phyloP scores from a whole-genome alignment of 768 basidiomycete species.

The Termitomyces heimii region DNA sequence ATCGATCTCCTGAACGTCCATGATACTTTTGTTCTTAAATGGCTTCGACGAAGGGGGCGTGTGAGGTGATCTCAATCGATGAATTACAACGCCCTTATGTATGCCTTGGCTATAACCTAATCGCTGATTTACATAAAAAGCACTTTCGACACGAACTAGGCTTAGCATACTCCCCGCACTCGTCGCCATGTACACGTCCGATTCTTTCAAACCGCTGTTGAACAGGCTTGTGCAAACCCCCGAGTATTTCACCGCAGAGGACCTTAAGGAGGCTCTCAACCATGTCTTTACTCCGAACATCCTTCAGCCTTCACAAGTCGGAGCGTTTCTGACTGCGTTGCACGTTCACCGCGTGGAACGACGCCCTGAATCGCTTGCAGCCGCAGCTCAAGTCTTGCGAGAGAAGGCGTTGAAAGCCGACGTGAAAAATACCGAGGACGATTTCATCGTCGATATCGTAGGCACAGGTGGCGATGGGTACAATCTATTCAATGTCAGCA shows the following conservation, averaged over 20 bases:
- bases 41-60: neutral
- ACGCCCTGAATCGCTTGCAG: slow-evolving; percentile 69
- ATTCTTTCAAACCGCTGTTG: slow-evolving; percentile 71
- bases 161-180: neutral
- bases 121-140: slow-evolving; percentile 4
- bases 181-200: slow-evolving; percentile 22
- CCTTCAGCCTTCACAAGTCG: slow-evolving; percentile 70
- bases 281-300: slow-evolving; percentile 66
- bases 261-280: slow-evolving; percentile 67
- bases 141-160: neutral
- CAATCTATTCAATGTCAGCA: slow-evolving; percentile 96
- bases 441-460: slow-evolving; percentile 77
- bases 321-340: slow-evolving; percentile 84
- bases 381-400: slow-evolving; percentile 71
- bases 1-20: neutral
- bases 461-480: slow-evolving; percentile 95
- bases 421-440: slow-evolving; percentile 51
- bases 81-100: neutral
- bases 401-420: slow-evolving; percentile 59
- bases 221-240: slow-evolving; percentile 77
- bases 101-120: neutral
- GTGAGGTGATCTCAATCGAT: neutral
- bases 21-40: neutral
- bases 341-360: slow-evolving; percentile 77
- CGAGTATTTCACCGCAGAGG: slow-evolving; percentile 72